Percentiles rank a stretch among this genome's conserved stretches.
These are phyloP conservation scores for Coemansia sp. DNA, from an alignment of 192 early-diverging fungal species.

Conservation along the genomic window DNA sequence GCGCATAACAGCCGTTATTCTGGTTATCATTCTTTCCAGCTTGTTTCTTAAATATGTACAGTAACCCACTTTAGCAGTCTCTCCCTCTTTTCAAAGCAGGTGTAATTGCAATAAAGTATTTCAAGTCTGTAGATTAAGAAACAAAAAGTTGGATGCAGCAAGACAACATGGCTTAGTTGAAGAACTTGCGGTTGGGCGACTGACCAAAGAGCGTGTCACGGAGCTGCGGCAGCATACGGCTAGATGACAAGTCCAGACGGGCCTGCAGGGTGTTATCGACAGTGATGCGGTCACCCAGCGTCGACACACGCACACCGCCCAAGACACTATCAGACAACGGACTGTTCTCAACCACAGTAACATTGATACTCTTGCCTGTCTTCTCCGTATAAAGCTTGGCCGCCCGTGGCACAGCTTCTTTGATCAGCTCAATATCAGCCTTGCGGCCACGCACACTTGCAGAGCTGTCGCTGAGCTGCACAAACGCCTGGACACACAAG, in stretches of 20 bases:
- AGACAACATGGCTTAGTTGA: conserved; percentile 47
- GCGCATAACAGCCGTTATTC: background rate
- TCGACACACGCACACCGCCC: conserved; percentile 85
- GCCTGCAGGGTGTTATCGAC: conserved; percentile 90
- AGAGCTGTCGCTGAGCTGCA: conserved; percentile 80
- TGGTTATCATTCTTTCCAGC: background rate
- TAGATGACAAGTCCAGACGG: conserved; percentile 79
- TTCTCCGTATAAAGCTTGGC: conserved; percentile 60
- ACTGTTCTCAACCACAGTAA: conserved; percentile 55
- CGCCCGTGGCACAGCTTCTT: conserved; percentile 56
- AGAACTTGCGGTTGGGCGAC: conserved; percentile 88
- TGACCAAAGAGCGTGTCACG: conserved; percentile 88
- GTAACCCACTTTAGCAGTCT: background rate
- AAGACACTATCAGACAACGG: conserved; percentile 75
- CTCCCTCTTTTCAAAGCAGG: too few relatives aligned
- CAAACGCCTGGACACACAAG: conserved; percentile 70
- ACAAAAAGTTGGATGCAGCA: background rate
- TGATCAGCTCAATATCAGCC: conserved; percentile 65
- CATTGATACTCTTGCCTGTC: conserved; percentile 40
- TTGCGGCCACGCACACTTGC: conserved; percentile 73
- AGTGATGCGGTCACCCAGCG: conserved; percentile 74
- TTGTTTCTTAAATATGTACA: background rate
- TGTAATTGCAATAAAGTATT: too few relatives aligned
- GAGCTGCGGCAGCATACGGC: conserved; percentile 91
- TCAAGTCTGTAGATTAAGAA: conserved; percentile 1